phyloP scores from a whole-genome alignment of 371 early-diverging fungal species.

The Syncephalastrum sp. region DNA sequence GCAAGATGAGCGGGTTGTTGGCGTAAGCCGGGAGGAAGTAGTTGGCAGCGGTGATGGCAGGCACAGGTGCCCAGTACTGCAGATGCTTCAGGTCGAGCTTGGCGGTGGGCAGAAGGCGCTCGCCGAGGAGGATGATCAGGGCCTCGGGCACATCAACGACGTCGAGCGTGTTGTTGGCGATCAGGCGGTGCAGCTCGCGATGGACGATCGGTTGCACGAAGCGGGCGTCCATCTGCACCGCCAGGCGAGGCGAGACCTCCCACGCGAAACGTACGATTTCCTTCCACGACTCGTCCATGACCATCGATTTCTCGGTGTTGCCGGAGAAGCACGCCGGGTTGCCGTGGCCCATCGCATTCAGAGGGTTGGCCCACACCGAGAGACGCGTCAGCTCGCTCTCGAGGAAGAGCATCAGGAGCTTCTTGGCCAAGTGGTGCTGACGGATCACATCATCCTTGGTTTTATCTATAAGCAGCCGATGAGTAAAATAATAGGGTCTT shows the following conservation, averaged over 20 bases:
- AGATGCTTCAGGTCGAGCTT: slow-evolving; percentile 61
- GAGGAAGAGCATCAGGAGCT: slow-evolving; percentile 74
- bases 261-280: slow-evolving; percentile 78
- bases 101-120: slow-evolving; percentile 35
- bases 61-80: slow-evolving; percentile 88
- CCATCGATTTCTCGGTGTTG: slow-evolving; percentile 46
- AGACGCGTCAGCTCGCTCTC: slow-evolving; percentile 87
- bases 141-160: slow-evolving; percentile 78
- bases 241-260: slow-evolving; percentile 75
- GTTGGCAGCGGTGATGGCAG: slow-evolving; percentile 89
- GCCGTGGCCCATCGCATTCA: slow-evolving; percentile 48
- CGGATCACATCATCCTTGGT: slow-evolving; percentile 40
- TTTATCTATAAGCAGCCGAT: slow-evolving; percentile 21
- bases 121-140: slow-evolving; percentile 65
- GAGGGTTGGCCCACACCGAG: slow-evolving; percentile 80
- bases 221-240: slow-evolving; percentile 73
- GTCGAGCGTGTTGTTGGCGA: slow-evolving; percentile 65
- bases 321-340: slow-evolving; percentile 40
- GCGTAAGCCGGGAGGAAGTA: slow-evolving; percentile 70
- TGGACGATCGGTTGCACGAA: slow-evolving; percentile 71
- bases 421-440: slow-evolving; percentile 27
- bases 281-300: slow-evolving; percentile 72
- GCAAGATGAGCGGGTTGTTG: slow-evolving; percentile 83
- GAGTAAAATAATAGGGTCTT: not conserved
- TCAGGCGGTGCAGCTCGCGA: slow-evolving; percentile 65